Evolutionary conservation across 2,329 filamentous ascomycete species (phyloP), one percentile per base, ranked within the genome.

Genomic region (Fusarium sp.): DNA sequence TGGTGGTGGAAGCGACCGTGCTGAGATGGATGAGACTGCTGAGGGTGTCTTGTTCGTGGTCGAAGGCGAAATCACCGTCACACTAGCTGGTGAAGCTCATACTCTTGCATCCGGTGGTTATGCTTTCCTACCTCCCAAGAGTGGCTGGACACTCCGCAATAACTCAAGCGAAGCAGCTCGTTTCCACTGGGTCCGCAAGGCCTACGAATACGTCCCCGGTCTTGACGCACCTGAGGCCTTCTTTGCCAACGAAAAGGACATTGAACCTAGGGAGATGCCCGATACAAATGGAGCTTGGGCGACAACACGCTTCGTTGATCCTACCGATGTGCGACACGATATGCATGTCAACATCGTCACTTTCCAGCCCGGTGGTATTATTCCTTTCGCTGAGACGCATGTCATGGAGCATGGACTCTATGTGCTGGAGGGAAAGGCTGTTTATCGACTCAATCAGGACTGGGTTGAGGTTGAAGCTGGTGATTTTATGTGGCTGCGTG

Each of bases 321-420:
- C 67, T 3, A 61, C 30, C 0, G 67, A 69, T 14, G 33, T 69
- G 12, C 53, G 67, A 37, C 66, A 69, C 17, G 67, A 69, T 20
- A 69, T 69, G 67, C 67, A 69, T 8, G 67, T 69, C 5, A 69
- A 58, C 23, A 69, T 69, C 26, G 67, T 69, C 7, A 69, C 67
- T 1, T 69, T 69, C 40, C 44, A 69, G 20, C 67, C 67, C 0
- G 67, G 67, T 4, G 67, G 67, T 18, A 44, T 69, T 1, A 69
- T 69, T 1, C 67, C 67, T 2, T 69, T 69, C 3, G 67, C 67
- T 6, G 67, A 69, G 50, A 69, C 67, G 11, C 67, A 69, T 23
- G 67, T 69, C 2, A 69, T 69, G 67, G 67, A 69, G 26, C 67
- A 69, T 1, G 67, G 67, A 5, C 65, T 69, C 15, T 69, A 69